Evolutionary conservation across 129 eudicot species (phyloP).

Genomic region (Cynara cardunculus): DNA sequence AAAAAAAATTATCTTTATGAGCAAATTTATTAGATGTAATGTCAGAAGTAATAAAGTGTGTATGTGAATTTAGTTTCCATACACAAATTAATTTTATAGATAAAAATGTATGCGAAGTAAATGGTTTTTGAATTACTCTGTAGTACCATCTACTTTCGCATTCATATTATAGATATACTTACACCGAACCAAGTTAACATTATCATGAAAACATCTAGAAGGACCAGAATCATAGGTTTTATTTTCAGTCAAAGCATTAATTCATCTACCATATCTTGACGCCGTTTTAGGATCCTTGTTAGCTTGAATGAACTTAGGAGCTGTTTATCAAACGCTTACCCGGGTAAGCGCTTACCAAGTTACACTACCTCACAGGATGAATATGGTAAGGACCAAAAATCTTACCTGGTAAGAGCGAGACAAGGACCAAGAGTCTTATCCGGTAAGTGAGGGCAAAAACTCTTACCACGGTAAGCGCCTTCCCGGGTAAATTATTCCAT

Average conservation of each 20-base stretch:
- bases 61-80: background rate
- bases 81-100: background rate
- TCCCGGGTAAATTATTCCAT: too few species aligned
- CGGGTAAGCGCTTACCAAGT: too few species aligned
- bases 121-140: too few species aligned
- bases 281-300: background rate
- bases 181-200: background rate
- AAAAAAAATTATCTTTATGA: background rate
- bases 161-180: background rate
- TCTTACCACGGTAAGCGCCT: too few species aligned
- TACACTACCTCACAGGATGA: too few species aligned
- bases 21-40: background rate
- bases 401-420: too few species aligned
- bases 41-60: background rate
- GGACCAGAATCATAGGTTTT: background rate
- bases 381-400: too few species aligned
- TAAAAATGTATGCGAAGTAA: background rate
- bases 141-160: background rate
- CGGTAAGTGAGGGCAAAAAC: too few species aligned
- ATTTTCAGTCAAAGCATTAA: background rate
- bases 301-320: background rate
- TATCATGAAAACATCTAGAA: background rate
- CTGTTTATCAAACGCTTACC: too few species aligned
- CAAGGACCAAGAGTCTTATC: too few species aligned
- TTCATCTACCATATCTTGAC: background rate